phyloP scores from a whole-genome alignment of 306 rosid species.

The Malus orientalis region DNA sequence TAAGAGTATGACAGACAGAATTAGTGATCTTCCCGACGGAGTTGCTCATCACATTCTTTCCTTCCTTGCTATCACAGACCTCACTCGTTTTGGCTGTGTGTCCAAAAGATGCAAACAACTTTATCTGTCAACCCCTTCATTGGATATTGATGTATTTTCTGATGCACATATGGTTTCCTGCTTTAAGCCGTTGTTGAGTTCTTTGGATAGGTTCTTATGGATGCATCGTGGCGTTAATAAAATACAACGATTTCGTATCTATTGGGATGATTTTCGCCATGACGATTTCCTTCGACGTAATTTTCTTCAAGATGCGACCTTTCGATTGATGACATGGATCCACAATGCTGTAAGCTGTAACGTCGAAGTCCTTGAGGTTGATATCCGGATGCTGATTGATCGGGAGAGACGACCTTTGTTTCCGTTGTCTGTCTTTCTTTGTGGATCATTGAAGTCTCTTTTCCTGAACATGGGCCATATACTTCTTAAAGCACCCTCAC shows the following conservation, averaged over 20 bases:
- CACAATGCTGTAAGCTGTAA: too few species aligned
- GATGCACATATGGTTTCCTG: too few species aligned
- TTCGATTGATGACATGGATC: too few species aligned
- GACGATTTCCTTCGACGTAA: too few species aligned
- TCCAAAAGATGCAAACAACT: not conserved
- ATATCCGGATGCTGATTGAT: too few species aligned
- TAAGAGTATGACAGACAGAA: not conserved
- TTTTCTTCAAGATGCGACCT: too few species aligned
- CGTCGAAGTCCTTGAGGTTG: too few species aligned
- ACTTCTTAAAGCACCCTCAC: too few species aligned
- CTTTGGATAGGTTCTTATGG: not conserved
- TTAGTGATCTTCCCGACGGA: not conserved
- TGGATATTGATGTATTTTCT: not conserved
- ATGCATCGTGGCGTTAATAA: not conserved
- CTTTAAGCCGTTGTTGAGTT: not conserved
- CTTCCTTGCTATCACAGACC: not conserved
- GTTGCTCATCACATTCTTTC: not conserved
- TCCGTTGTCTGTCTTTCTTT: too few species aligned
- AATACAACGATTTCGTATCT: not conserved
- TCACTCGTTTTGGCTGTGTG: not conserved
- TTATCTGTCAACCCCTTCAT: not conserved
- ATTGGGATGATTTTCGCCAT: not conserved
- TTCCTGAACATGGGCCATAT: too few species aligned
- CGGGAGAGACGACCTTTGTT: too few species aligned
- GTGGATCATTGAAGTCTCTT: too few species aligned